phyloP scores from a whole-genome alignment of 768 basidiomycete species.

The Tephrocybe sp. region DNA sequence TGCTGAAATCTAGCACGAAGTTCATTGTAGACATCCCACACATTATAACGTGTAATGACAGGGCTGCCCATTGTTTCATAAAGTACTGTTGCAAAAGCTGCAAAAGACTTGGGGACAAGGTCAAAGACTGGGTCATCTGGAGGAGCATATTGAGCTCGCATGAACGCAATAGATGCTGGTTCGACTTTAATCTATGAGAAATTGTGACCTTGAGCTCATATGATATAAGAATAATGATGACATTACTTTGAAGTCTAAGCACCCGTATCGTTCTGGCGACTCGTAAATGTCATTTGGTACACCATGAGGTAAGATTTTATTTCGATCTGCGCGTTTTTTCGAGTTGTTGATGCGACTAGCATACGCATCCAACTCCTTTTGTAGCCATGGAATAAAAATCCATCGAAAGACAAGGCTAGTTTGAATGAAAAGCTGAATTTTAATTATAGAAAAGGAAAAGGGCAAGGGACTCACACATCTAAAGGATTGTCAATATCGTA shows the following conservation, averaged over 20 bases:
- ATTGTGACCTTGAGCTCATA: not conserved
- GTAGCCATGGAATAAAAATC: constrained; percentile 40
- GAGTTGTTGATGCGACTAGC: constrained; percentile 19
- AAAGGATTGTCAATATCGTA: constrained; percentile 16
- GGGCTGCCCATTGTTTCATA: constrained; percentile 11
- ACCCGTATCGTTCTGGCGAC: constrained; percentile 24
- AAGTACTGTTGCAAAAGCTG: not conserved
- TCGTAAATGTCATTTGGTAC: constrained; percentile 32
- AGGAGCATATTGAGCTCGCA: constrained; percentile 25
- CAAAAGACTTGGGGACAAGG: constrained; percentile 27
- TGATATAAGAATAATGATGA: not conserved
- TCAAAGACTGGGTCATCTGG: constrained; percentile 26
- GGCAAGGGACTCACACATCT: not conserved
- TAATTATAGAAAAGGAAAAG: not conserved
- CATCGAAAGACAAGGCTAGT: constrained; percentile 38
- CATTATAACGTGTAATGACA: not conserved
- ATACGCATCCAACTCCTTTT: constrained; percentile 34
- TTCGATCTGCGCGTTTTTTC: constrained; percentile 20
- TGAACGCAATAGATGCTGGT: not conserved
- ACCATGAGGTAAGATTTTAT: constrained; percentile 39
- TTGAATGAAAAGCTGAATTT: constrained; percentile 16
- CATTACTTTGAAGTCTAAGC: constrained; percentile 34
- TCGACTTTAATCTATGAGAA: constrained; percentile 1
- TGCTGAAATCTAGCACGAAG: constrained; percentile 1
- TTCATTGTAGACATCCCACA: constrained; percentile 5